Evolutionary conservation across 371 early-diverging fungal species (phyloP).

Genomic region (Parasitella parasitica): DNA sequence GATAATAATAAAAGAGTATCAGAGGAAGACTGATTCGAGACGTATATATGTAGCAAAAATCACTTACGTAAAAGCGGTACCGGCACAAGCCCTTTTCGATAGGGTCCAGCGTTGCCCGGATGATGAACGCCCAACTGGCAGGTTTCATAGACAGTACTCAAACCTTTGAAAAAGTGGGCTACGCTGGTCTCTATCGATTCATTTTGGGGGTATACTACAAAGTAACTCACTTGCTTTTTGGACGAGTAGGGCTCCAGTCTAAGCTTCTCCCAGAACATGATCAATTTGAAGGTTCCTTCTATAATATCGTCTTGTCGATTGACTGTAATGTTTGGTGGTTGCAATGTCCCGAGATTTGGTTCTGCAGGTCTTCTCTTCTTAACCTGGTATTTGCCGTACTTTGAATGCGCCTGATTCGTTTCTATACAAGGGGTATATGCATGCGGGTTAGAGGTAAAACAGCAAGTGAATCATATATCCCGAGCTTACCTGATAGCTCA

Average conservation of each 20-base stretch:
- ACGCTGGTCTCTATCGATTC: slow-evolving; percentile 43
- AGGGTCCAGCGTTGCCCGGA: slow-evolving; percentile 43
- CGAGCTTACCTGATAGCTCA: slow-evolving; percentile 38
- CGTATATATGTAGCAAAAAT: neutral
- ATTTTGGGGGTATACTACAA: slow-evolving; percentile 56
- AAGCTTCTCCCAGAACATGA: slow-evolving; percentile 65
- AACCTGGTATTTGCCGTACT: slow-evolving; percentile 67
- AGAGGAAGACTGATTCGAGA: too few relatives aligned
- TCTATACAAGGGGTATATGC: slow-evolving; percentile 26
- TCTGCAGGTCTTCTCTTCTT: slow-evolving; percentile 61
- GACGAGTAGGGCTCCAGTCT: slow-evolving; percentile 58
- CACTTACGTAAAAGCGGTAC: slow-evolving; percentile 49
- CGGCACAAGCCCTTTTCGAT: slow-evolving; percentile 53
- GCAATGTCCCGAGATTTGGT: slow-evolving; percentile 50
- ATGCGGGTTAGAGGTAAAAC: neutral
- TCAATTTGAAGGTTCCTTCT: slow-evolving; percentile 54
- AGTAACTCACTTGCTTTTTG: slow-evolving; percentile 57
- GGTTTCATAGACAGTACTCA: slow-evolving; percentile 55
- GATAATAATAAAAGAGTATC: neutral
- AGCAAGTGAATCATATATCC: neutral
- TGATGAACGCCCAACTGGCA: slow-evolving; percentile 56
- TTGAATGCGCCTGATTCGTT: slow-evolving; percentile 56
- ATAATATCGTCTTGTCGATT: slow-evolving; percentile 60
- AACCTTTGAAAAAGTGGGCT: slow-evolving; percentile 51
- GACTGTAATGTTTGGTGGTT: slow-evolving; percentile 56